A percentile compares a stretch with the other conserved stretches of the same genome.
Conservation (phyloP, 2,329 filamentous ascomycete species). For the Verticillium nonalfalfae region DNA sequence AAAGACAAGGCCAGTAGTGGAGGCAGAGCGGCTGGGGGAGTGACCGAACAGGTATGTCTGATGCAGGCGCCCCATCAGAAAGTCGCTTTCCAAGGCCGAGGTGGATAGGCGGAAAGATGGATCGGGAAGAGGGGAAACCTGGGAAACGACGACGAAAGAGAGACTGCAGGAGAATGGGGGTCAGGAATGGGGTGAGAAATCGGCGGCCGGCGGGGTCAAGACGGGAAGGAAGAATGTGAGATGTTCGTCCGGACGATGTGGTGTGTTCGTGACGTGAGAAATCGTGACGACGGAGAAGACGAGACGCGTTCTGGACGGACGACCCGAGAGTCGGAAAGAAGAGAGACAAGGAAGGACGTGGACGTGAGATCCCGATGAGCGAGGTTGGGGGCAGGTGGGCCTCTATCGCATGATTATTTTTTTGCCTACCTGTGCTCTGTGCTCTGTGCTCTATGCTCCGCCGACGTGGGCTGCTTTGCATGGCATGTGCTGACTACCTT, state of each 20-base stretch:
- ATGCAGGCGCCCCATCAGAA: slow-evolving; percentile 9
- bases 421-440: neutral
- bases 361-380: neutral
- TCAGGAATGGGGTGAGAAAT: neutral
- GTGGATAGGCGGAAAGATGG: neutral
- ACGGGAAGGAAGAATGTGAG: slow-evolving; percentile 9
- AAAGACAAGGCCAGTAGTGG: neutral
- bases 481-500: neutral
- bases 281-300: neutral
- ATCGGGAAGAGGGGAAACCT: slow-evolving; percentile 4
- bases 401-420: neutral
- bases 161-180: slow-evolving; percentile 3
- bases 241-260: slow-evolving; percentile 11
- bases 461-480: neutral
- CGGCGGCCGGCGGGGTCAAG: neutral
- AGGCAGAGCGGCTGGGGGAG: neutral
- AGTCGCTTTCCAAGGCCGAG: slow-evolving; percentile 1
- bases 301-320: neutral
- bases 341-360: neutral
- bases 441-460: neutral
- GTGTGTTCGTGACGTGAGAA: slow-evolving; percentile 11
- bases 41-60: slow-evolving; percentile 4
- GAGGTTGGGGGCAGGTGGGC: neutral
- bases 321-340: neutral
- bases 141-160: neutral